Evolutionary conservation across 768 basidiomycete genomes (phyloP), one percentile per base, ranked within the genome.

Genomic region (Tylopilus plumbeoviolaceoides): DNA sequence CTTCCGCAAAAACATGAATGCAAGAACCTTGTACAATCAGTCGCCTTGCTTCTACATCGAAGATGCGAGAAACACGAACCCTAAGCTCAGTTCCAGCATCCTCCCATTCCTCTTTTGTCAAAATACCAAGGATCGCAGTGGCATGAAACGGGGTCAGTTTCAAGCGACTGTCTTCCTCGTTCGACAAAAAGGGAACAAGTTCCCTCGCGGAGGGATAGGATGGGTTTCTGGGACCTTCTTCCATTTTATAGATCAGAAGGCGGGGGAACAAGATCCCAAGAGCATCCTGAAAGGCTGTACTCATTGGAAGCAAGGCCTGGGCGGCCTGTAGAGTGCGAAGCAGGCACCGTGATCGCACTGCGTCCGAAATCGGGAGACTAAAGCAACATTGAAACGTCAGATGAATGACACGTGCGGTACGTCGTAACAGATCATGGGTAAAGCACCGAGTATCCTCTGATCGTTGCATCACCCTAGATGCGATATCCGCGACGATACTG

Each of bases 341-440:
- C 23, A 84, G 58, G 14, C 75, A 69, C 27, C 72, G 67, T 12
- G 66, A 68, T 42, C 79, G 73, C 21, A 64, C 64, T 12, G 52
- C 53, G 2, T 68, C 55, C 2, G 73, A 58, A 3, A 70, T 67
- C 9, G 61, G 55, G 55, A 74, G 78, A 31, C 65, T 66, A 28
- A 76, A 59, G 52, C 75, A 75, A 53, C 66, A 75, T 45, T 79
- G 68, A 54, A 81, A 76, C 21, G 74, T 66, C 30, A 68, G 64
- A 30, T 72, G 64, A 27, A 74, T 60, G 15, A 75, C 63, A 33
- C 75, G 74, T 14, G 73, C 67, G 11, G 74, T 64, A 30, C 67
- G 71, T 80, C 75, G 77, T 43, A 73, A 58, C 40, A 82, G 58
- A 58, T 85, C 81, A 15, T 66, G 61, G 9, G 83, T 70, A 46